Percentiles rank a stretch among this genome's conserved stretches.
Conservation (phyloP, 164 flowering plant species). For the Pachysandra terminalis region DNA sequence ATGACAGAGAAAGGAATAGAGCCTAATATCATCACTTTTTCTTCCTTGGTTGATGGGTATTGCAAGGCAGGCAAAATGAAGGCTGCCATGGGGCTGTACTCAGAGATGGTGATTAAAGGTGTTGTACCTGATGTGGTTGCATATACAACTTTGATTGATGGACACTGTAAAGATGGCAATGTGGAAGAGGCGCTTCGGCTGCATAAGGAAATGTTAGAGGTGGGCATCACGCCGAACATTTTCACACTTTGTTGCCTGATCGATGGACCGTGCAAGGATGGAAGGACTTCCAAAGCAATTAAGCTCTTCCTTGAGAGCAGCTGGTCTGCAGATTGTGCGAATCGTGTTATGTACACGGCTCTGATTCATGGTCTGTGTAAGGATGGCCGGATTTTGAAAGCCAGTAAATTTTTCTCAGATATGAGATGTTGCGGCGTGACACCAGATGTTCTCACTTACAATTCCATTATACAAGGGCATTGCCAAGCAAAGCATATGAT, state of each 20-base stretch:
- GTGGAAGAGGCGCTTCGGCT: slow-evolving; percentile 51
- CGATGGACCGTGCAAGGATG: slow-evolving; percentile 70
- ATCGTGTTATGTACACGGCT: slow-evolving; percentile 42
- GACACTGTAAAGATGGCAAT: slow-evolving; percentile 52
- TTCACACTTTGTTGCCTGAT: slow-evolving; percentile 52
- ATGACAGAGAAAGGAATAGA: slow-evolving; percentile 60
- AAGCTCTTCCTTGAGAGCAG: slow-evolving; percentile 38
- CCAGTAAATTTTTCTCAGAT: slow-evolving; percentile 55
- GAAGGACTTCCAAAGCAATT: slow-evolving; percentile 44
- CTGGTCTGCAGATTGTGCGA: slow-evolving; percentile 18
- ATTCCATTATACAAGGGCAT: slow-evolving; percentile 37
- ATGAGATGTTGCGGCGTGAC: slow-evolving; percentile 48
- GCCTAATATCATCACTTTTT: slow-evolving; percentile 61
- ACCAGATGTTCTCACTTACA: slow-evolving; percentile 43
- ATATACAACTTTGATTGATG: slow-evolving; percentile 65
- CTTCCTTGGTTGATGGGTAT: slow-evolving; percentile 59
- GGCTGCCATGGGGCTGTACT: slow-evolving; percentile 59
- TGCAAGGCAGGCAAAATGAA: slow-evolving; percentile 50
- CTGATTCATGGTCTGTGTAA: slow-evolving; percentile 55
- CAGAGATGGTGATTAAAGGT: slow-evolving; percentile 73
- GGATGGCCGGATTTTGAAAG: slow-evolving; percentile 52
- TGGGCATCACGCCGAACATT: slow-evolving; percentile 44
- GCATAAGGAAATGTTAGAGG: slow-evolving; percentile 50
- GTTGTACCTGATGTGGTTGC: slow-evolving; percentile 64
- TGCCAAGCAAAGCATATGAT: slow-evolving; percentile 29